phyloP scores from a whole-genome alignment of 805 yeast genomes.

The Yamadazyma laniorum region DNA sequence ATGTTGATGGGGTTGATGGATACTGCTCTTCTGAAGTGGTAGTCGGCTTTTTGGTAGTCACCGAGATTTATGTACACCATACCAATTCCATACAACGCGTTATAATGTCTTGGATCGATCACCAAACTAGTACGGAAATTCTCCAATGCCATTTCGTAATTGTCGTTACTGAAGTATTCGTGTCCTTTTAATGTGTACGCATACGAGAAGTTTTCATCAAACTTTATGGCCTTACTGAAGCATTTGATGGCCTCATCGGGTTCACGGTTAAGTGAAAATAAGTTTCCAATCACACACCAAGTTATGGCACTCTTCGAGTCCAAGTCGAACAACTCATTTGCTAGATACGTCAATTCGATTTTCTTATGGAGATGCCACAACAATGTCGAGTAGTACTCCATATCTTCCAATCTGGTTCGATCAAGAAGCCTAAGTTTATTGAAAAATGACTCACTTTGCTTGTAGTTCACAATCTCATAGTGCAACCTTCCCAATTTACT shows the following conservation, averaged over 20 bases:
- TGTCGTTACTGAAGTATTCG: slow-evolving; percentile 83
- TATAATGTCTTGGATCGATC: slow-evolving; percentile 80
- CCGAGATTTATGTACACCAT: slow-evolving; percentile 89
- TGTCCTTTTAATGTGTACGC: slow-evolving; percentile 94
- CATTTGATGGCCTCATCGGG: slow-evolving; percentile 88
- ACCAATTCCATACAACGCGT: slow-evolving; percentile 94
- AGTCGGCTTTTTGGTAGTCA: slow-evolving; percentile 77
- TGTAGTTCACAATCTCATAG: slow-evolving; percentile 85
- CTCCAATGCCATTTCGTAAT: slow-evolving; percentile 83
- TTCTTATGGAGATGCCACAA: slow-evolving; percentile 91
- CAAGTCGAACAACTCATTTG: slow-evolving; percentile 73
- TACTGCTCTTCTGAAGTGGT: slow-evolving; percentile 83
- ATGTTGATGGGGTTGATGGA: slow-evolving; percentile 88
- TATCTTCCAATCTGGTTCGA: slow-evolving; percentile 77
- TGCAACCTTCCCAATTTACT: slow-evolving; percentile 77
- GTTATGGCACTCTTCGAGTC: slow-evolving; percentile 72
- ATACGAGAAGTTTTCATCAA: slow-evolving; percentile 72
- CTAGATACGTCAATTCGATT: slow-evolving; percentile 72
- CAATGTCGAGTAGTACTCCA: slow-evolving; percentile 88
- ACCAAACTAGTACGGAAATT: slow-evolving; percentile 77
- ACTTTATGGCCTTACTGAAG: slow-evolving; percentile 71
- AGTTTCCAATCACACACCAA: slow-evolving; percentile 90
- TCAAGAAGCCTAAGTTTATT: slow-evolving; percentile 62
- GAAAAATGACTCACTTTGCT: slow-evolving; percentile 67
- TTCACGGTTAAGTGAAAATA: slow-evolving; percentile 78